Conservation (phyloP, 495 filamentous ascomycete genomes). For the Aspergillus homomorphus region DNA sequence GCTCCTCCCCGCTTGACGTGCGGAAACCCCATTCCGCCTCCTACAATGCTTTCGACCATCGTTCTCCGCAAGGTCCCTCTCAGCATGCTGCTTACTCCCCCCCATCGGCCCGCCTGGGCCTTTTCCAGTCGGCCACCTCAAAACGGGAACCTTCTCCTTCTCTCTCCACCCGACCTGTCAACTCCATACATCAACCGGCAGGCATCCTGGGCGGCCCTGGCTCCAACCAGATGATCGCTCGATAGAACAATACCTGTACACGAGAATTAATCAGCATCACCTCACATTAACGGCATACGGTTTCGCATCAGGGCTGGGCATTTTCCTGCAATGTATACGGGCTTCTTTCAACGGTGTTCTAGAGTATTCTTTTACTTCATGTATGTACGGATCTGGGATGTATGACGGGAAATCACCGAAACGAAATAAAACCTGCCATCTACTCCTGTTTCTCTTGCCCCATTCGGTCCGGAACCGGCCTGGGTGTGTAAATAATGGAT, state of each 20-base stretch:
- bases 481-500: neutral
- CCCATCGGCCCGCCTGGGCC: conserved; percentile 33
- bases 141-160: conserved; percentile 37
- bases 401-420: conserved; percentile 23
- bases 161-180: conserved; percentile 32
- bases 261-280: neutral
- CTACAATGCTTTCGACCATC: conserved; percentile 27
- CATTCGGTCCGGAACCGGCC: neutral
- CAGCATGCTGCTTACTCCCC: conserved; percentile 40
- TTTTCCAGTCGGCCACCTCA: conserved; percentile 32
- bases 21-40: conserved; percentile 41
- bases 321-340: conserved; percentile 17
- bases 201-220: conserved; percentile 30
- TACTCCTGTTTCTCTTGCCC: neutral
- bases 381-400: conserved; percentile 26
- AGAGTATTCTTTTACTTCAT: conserved; percentile 19
- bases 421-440: conserved; percentile 7
- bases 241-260: conserved; percentile 19
- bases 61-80: conserved; percentile 23
- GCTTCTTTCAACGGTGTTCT: conserved; percentile 16
- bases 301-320: conserved; percentile 1
- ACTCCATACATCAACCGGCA: conserved; percentile 36
- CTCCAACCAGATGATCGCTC: conserved; percentile 37
- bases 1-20: conserved; percentile 44
- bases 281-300: conserved; percentile 5